Evolutionary conservation across 2,329 filamentous ascomycete species (phyloP).

Genomic region (Grosmannia serpens): DNA sequence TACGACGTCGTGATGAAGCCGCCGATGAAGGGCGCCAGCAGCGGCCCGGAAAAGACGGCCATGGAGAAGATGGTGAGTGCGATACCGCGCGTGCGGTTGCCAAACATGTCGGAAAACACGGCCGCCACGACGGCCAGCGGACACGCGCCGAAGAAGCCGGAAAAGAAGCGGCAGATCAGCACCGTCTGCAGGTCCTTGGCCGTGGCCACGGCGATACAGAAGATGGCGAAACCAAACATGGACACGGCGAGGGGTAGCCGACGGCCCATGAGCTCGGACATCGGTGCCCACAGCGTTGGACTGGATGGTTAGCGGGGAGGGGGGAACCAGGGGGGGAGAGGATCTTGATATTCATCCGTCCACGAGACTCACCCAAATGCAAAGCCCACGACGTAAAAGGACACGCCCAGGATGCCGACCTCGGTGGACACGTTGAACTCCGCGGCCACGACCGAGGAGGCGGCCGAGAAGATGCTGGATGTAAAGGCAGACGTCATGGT

Average conservation of each 20-base stretch:
- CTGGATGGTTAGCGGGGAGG: slow-evolving; percentile 11
- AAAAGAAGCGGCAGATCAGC: slow-evolving; percentile 61
- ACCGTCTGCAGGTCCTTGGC: slow-evolving; percentile 59
- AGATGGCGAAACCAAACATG: slow-evolving; percentile 60
- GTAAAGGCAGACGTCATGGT: slow-evolving; percentile 62
- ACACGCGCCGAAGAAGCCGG: slow-evolving; percentile 60
- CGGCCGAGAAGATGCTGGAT: slow-evolving; percentile 63
- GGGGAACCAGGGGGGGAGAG: not conserved
- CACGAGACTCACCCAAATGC: slow-evolving; percentile 49
- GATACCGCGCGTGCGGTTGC: slow-evolving; percentile 48
- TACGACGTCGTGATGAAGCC: slow-evolving; percentile 52
- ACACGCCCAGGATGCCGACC: slow-evolving; percentile 53
- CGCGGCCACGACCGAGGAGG: slow-evolving; percentile 42
- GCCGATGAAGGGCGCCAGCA: slow-evolving; percentile 57
- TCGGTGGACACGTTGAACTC: slow-evolving; percentile 50
- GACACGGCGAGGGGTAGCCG: slow-evolving; percentile 47
- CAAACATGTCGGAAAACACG: slow-evolving; percentile 62
- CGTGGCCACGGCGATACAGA: slow-evolving; percentile 53
- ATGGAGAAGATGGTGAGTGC: slow-evolving; percentile 48
- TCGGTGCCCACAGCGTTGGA: slow-evolving; percentile 59
- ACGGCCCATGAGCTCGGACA: slow-evolving; percentile 61
- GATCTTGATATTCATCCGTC: too few species aligned
- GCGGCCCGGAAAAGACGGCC: slow-evolving; percentile 54
- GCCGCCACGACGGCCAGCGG: slow-evolving; percentile 58
- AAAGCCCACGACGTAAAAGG: slow-evolving; percentile 60